Conservation (phyloP, 1,284 basidiomycete species). For the Ustilago cynodontis region DNA sequence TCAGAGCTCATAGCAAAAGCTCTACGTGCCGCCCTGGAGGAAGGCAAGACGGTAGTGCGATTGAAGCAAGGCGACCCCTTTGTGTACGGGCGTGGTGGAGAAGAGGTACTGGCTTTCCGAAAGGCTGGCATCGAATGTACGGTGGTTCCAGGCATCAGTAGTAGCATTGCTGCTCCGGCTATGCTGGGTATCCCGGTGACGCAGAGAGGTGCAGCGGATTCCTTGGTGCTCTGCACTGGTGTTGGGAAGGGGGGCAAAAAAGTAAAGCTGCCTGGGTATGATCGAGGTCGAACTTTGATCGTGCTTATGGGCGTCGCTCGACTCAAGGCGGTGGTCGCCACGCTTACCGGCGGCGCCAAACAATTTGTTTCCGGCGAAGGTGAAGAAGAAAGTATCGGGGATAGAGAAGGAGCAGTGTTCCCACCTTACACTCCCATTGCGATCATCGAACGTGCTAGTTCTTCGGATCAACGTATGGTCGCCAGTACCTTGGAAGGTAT, state of each 20-base stretch:
- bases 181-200: slow-evolving; percentile 93
- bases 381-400: slow-evolving; percentile 53
- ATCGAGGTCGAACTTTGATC: slow-evolving; percentile 81
- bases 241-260: slow-evolving; percentile 87
- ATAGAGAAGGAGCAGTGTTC: slow-evolving; percentile 75
- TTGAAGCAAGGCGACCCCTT: slow-evolving; percentile 97
- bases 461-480: slow-evolving; percentile 89
- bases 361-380: slow-evolving; percentile 3
- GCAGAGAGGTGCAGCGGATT: slow-evolving; percentile 92
- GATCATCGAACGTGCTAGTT: slow-evolving; percentile 90
- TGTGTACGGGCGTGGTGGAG: slow-evolving; percentile 91
- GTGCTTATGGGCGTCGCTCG: slow-evolving; percentile 96
- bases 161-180: slow-evolving; percentile 87
- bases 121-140: slow-evolving; percentile 83
- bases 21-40: slow-evolving; percentile 79
- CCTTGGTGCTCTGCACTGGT: slow-evolving; percentile 89
- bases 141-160: slow-evolving; percentile 89
- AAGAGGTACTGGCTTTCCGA: slow-evolving; percentile 93
- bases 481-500: slow-evolving; percentile 83
- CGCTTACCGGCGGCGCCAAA: slow-evolving; percentile 71
- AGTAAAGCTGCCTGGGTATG: slow-evolving; percentile 88
- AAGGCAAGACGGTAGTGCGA: slow-evolving; percentile 87
- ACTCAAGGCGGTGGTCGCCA: slow-evolving; percentile 78
- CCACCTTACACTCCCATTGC: slow-evolving; percentile 86
- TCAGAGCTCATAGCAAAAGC: slow-evolving; percentile 92